phyloP scores from a whole-genome alignment of 2,329 filamentous ascomycete species.

The Colletotrichum caudatum region DNA sequence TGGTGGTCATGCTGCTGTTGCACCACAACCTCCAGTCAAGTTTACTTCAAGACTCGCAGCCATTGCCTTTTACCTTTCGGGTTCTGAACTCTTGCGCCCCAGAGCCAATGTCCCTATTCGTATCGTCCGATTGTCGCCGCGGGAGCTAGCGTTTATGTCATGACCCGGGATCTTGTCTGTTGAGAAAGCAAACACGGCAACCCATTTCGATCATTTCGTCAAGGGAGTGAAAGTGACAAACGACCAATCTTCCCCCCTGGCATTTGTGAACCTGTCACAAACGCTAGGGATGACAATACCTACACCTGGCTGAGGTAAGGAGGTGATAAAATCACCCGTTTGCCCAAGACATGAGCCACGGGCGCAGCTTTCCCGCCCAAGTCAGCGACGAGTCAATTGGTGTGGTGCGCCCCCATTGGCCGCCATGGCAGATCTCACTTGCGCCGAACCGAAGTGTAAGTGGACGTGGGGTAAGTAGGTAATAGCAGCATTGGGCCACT shows the following conservation, averaged over 20 bases:
- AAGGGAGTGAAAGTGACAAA: conserved; percentile 16
- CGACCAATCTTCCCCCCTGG: background rate
- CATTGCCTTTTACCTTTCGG: conserved; percentile 13
- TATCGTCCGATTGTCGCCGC: conserved; percentile 27
- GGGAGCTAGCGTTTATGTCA: conserved; percentile 18
- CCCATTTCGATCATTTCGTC: background rate
- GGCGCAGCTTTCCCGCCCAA: background rate
- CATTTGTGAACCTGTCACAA: conserved; percentile 6
- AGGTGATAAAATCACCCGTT: conserved; percentile 13
- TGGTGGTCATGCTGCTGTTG: background rate
- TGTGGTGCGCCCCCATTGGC: conserved; percentile 4
- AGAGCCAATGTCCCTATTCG: background rate
- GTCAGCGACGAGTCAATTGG: conserved; percentile 10
- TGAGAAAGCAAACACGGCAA: conserved; percentile 3
- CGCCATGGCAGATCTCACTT: conserved; percentile 9
- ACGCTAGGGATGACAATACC: conserved; percentile 10
- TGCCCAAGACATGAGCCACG: conserved; percentile 32
- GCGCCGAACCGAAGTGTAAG: conserved; percentile 14
- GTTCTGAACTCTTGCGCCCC: conserved; percentile 13
- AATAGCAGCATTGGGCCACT: background rate
- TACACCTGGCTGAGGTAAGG: conserved; percentile 28
- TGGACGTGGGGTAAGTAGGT: conserved; percentile 3
- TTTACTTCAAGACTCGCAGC: conserved; percentile 10
- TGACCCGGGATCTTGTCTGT: conserved; percentile 16
- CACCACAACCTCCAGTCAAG: background rate